phyloP scores from a whole-genome alignment of 2,329 filamentous ascomycete genomes.

The Exophiala mesophila region DNA sequence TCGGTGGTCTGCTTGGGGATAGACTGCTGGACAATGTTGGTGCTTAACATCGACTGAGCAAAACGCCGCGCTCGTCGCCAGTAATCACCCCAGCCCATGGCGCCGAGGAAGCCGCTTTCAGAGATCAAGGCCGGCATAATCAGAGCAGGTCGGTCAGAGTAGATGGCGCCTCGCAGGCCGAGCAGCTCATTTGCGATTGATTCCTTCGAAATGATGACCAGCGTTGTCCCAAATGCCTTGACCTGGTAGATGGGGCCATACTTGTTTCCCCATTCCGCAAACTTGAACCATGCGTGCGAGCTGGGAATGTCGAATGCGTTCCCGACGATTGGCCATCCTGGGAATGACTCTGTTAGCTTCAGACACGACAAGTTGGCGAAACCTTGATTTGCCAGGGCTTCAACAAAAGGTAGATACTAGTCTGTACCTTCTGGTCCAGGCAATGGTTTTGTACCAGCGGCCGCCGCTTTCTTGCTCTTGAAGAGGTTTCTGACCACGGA shows the following conservation, averaged over 20 bases:
- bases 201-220: conserved; percentile 37
- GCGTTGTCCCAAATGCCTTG: conserved; percentile 38
- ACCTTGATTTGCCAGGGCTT: too few species aligned
- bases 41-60: conserved; percentile 14
- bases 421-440: conserved; percentile 13
- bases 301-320: conserved; percentile 13
- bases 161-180: conserved; percentile 36
- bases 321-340: conserved; percentile 11
- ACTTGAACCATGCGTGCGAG: conserved; percentile 36
- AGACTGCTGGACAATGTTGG: conserved; percentile 10
- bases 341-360: background rate
- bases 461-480: conserved; percentile 4
- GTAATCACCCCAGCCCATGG: conserved; percentile 10
- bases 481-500: background rate
- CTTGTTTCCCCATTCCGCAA: conserved; percentile 35
- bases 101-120: conserved; percentile 13
- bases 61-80: conserved; percentile 13
- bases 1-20: conserved; percentile 13
- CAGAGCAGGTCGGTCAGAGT: conserved; percentile 31
- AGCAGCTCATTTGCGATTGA: conserved; percentile 42
- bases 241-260: conserved; percentile 42
- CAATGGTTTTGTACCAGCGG: conserved; percentile 7
- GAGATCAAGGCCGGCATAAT: conserved; percentile 12
- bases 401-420: background rate
- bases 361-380: background rate